Percentiles rank a stretch among this genome's conserved stretches.
Conservation (phyloP, 1,139 yeast species). For the Wickerhamomyces sp. region DNA sequence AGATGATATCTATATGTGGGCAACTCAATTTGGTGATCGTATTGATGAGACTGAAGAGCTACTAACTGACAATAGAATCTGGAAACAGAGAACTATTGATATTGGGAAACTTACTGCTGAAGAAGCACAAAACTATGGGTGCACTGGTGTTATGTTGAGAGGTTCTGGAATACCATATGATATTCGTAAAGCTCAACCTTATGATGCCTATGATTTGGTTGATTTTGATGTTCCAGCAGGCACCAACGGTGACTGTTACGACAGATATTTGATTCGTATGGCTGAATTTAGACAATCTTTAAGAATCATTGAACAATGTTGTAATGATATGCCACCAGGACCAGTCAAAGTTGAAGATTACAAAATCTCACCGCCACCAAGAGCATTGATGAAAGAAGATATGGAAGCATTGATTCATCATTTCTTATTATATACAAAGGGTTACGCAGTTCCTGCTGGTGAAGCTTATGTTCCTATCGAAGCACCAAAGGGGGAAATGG, state of each 20-base stretch:
- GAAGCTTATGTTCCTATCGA: slow-evolving; percentile 90
- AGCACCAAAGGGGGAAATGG: slow-evolving; percentile 97
- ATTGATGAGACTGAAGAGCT: slow-evolving; percentile 87
- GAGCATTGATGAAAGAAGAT: slow-evolving; percentile 81
- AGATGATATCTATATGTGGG: slow-evolving; percentile 95
- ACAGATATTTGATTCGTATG: slow-evolving; percentile 85
- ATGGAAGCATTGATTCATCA: slow-evolving; percentile 93
- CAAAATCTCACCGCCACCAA: slow-evolving; percentile 81
- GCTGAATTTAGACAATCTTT: slow-evolving; percentile 89
- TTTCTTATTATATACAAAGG: slow-evolving; percentile 82
- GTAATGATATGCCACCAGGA: slow-evolving; percentile 89
- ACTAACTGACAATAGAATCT: slow-evolving; percentile 85
- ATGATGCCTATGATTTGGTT: slow-evolving; percentile 83
- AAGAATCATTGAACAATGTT: slow-evolving; percentile 85
- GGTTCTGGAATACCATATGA: slow-evolving; percentile 90
- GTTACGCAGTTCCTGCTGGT: slow-evolving; percentile 85
- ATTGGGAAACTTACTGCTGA: slow-evolving; percentile 82
- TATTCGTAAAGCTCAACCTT: slow-evolving; percentile 82
- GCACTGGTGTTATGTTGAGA: slow-evolving; percentile 87
- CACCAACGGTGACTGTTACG: slow-evolving; percentile 85
- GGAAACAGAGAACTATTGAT: slow-evolving; percentile 84
- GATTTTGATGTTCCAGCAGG: slow-evolving; percentile 90
- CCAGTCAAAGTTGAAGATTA: slow-evolving; percentile 90
- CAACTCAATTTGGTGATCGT: slow-evolving; percentile 92
- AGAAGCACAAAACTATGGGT: slow-evolving; percentile 77